Evolutionary conservation across 179 eudicot genomes (phyloP).

Genomic region (Drosera spatulata): DNA sequence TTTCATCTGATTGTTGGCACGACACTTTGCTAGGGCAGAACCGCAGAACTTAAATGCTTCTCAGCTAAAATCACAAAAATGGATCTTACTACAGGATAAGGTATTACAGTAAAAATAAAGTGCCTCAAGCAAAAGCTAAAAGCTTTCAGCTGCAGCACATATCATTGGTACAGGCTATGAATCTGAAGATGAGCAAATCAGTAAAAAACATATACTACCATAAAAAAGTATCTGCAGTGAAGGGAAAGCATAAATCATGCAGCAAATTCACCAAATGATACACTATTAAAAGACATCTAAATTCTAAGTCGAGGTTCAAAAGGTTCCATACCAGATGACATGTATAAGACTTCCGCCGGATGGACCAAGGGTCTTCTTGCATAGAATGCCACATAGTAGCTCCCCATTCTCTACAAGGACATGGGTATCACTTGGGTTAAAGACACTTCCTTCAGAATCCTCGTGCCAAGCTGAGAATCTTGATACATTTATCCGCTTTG

Average conservation of each 20-base stretch:
- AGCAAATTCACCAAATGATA: neutral
- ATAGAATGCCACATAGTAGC: conserved; percentile 81
- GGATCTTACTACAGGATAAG: too few species aligned
- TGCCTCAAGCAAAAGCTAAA: too few species aligned
- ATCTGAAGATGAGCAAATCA: neutral
- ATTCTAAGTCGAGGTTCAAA: neutral
- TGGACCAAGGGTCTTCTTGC: conserved; percentile 94
- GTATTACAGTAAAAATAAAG: too few species aligned
- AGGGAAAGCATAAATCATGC: neutral
- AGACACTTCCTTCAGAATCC: conserved; percentile 71
- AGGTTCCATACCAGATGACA: conserved; percentile 70
- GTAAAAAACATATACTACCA: neutral
- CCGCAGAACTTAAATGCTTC: too few species aligned
- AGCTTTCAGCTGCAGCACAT: too few species aligned
- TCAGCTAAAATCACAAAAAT: too few species aligned
- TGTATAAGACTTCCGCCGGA: conserved; percentile 92
- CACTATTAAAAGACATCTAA: neutral
- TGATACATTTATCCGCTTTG: conserved; percentile 92
- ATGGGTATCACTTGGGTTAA: conserved; percentile 93
- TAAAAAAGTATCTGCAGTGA: neutral
- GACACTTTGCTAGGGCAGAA: too few species aligned
- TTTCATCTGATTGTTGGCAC: too few species aligned
- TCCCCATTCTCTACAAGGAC: conserved; percentile 90
- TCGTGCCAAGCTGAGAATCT: conserved; percentile 91
- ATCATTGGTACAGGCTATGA: too few species aligned